phyloP scores from a whole-genome alignment of 1,139 yeast genomes.

The Wickerhamomyces sp. region DNA sequence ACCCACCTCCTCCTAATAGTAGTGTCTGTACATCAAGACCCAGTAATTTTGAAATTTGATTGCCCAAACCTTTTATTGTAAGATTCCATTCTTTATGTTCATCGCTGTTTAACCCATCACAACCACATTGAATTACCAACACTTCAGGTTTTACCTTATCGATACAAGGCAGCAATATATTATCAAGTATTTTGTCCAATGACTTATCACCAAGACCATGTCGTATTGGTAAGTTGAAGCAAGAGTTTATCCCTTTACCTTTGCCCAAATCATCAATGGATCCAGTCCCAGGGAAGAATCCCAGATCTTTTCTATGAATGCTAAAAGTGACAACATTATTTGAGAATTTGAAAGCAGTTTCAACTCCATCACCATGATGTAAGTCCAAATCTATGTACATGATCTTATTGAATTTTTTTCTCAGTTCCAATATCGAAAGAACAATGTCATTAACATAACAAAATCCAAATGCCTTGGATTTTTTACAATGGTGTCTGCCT shows the following conservation, averaged over 20 bases:
- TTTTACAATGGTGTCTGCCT: slow-evolving; percentile 69
- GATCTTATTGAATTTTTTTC: slow-evolving; percentile 43
- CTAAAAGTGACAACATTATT: slow-evolving; percentile 57
- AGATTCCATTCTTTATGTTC: slow-evolving; percentile 66
- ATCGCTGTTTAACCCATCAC: slow-evolving; percentile 64
- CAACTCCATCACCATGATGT: slow-evolving; percentile 82
- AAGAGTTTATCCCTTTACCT: slow-evolving; percentile 34
- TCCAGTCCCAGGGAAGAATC: slow-evolving; percentile 77
- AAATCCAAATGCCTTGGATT: slow-evolving; percentile 59
- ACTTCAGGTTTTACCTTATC: slow-evolving; percentile 41
- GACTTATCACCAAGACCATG: slow-evolving; percentile 50
- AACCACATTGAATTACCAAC: slow-evolving; percentile 63
- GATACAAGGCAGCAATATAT: slow-evolving; percentile 42
- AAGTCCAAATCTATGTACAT: slow-evolving; percentile 68
- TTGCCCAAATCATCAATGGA: slow-evolving; percentile 29
- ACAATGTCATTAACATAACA: slow-evolving; percentile 71
- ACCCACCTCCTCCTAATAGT: slow-evolving; percentile 77
- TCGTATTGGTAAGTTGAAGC: slow-evolving; percentile 51
- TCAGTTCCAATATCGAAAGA: slow-evolving; percentile 44
- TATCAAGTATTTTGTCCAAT: slow-evolving; percentile 33
- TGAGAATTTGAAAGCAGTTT: slow-evolving; percentile 54
- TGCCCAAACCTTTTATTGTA: slow-evolving; percentile 45
- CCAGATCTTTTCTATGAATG: slow-evolving; percentile 57
- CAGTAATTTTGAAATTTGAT: slow-evolving; percentile 33
- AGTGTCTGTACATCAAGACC: slow-evolving; percentile 34